A percentile compares a stretch with the other conserved stretches of the same genome.
Conservation (phyloP, 2,329 filamentous ascomycete species). For the Colletotrichum sp. region DNA sequence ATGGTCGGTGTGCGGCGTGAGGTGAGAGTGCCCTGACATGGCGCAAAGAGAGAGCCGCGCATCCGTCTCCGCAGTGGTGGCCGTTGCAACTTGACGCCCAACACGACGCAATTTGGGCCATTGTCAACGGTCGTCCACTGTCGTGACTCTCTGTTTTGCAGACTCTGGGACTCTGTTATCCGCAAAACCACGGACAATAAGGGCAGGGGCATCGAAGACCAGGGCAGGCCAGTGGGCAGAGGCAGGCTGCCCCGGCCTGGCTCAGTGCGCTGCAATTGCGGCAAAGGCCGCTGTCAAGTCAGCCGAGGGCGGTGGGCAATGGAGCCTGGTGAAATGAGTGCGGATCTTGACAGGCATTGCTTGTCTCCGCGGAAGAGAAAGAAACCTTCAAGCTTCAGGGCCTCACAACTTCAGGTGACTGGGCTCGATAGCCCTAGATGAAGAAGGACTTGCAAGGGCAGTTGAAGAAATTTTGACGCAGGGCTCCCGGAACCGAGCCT, state of each 20-base stretch:
- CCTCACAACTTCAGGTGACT: background rate
- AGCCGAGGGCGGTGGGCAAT: background rate
- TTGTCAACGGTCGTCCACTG: background rate
- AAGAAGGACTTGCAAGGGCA: background rate
- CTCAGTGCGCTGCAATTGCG: background rate
- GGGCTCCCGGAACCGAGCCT: background rate
- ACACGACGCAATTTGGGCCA: background rate
- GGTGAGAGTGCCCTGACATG: background rate
- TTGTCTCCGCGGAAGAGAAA: background rate
- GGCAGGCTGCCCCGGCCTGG: background rate
- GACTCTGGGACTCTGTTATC: background rate
- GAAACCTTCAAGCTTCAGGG: background rate
- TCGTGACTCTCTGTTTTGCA: background rate
- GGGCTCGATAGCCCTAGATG: background rate
- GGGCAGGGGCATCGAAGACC: background rate
- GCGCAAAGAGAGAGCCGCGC: background rate
- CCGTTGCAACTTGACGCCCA: background rate
- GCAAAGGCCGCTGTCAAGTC: constrained; percentile 18
- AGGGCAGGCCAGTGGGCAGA: background rate
- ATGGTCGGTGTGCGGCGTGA: background rate
- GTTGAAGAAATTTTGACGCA: background rate
- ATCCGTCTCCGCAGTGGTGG: background rate
- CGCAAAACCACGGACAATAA: background rate
- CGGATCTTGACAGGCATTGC: constrained; percentile 6
- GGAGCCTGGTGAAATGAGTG: constrained; percentile 15